These are phyloP conservation scores for Chrysoporthe cubensis DNA, from an alignment of 2,329 filamentous ascomycete species.

Conservation along the genomic window DNA sequence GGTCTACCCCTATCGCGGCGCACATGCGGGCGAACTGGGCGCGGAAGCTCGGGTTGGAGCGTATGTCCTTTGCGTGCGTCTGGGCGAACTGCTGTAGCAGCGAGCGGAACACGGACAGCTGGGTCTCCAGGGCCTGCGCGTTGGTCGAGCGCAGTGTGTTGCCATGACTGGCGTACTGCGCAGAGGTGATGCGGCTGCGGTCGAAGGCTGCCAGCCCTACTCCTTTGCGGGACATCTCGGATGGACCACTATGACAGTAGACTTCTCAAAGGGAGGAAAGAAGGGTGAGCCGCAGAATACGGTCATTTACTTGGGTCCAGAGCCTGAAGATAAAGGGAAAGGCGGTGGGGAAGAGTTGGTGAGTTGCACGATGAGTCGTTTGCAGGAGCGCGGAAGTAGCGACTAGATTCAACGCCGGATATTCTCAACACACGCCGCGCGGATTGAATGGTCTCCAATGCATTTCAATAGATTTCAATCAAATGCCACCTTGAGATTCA, in stretches of 20 bases:
- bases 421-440: not conserved
- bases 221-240: conserved; percentile 72
- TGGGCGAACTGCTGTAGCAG: conserved; percentile 93
- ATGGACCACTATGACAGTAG: not conserved
- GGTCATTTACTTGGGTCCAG: not conserved
- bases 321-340: no score
- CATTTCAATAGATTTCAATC: not conserved
- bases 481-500: not conserved
- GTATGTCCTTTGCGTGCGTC: conserved; percentile 94
- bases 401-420: not conserved
- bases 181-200: conserved; percentile 79
- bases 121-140: conserved; percentile 83
- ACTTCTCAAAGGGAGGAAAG: no score
- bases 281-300: no score
- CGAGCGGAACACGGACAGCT: conserved; percentile 94
- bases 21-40: conserved; percentile 99
- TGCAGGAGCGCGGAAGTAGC: not conserved
- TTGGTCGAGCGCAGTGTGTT: conserved; percentile 83
- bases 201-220: conserved; percentile 91
- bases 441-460: not conserved
- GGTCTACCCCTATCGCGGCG: conserved; percentile 93
- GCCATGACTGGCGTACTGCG: conserved; percentile 90
- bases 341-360: not conserved
- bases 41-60: conserved; percentile 91
- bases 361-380: not conserved